These are phyloP conservation scores for Phaeotremella fagi DNA, from an alignment of 768 basidiomycete genomes.

Conservation along the genomic window DNA sequence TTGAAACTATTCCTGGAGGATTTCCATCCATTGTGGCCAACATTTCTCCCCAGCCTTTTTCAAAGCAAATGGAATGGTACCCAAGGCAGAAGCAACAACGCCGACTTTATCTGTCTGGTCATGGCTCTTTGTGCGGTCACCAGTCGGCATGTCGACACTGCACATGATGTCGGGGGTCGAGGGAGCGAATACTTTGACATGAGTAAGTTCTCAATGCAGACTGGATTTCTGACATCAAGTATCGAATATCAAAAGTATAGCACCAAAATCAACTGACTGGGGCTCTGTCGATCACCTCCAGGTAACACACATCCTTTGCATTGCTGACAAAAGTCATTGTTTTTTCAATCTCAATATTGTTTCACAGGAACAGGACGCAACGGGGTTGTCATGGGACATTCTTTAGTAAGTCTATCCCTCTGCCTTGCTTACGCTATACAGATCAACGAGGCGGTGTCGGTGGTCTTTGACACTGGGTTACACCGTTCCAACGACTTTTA, in stretches of 20 bases:
- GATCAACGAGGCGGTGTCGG: constrained; percentile 3
- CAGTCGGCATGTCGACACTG: neutral
- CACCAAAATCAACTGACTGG: neutral
- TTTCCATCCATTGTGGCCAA: constrained; percentile 1
- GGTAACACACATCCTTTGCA: neutral
- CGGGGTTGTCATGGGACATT: constrained; percentile 1
- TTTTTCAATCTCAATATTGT: constrained; percentile 1
- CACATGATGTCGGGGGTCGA: neutral
- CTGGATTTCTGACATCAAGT: neutral
- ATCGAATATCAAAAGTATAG: neutral
- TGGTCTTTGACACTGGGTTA: neutral
- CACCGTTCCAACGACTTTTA: neutral
- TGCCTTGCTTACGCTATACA: neutral
- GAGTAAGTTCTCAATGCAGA: too few relatives aligned
- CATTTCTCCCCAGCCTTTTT: neutral
- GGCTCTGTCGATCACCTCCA: neutral
- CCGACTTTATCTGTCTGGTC: neutral
- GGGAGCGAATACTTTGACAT: too few relatives aligned
- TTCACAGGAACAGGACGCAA: neutral
- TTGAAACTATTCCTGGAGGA: neutral
- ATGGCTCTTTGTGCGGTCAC: neutral
- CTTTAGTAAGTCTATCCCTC: neutral
- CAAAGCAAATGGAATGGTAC: neutral
- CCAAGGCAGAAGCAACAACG: neutral
- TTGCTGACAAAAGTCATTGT: neutral